Evolutionary conservation across 805 yeast species (phyloP), one percentile per base, ranked within the genome.

Genomic region (Phaffomyces opuntiae): DNA sequence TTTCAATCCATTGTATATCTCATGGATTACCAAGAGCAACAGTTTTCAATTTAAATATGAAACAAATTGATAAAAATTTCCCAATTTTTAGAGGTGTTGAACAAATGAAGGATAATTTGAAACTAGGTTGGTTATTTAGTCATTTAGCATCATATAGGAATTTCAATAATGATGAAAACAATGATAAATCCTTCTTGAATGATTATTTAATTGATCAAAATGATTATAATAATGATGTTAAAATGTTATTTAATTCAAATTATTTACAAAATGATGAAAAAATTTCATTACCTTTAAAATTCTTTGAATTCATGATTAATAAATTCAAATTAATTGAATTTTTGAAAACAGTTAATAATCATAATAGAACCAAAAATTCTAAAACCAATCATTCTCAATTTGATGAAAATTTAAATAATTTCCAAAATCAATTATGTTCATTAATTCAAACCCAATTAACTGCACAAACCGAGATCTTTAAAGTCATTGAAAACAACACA

Each of bases 1-100:
- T 79, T 56, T 66, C 74, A n/a, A 51, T 79, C 19, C 76, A 76
- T 49, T 63, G 78, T 14, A 58, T 80, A 26, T 67, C 75, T 21
- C 78, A 71, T 62, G 85, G 84, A 8, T 60, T 63, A 1, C 77
- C 74, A 21, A 60, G 61, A 45, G 41, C n/a, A 37, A 54, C 63
- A 21, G 57, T 55, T 37, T 55, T 63, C 16, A 40, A 36, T 14
- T 34, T 46, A 38, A 49, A 42, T 38, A 42, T 36, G 29, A 38
- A 34, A 17, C 41, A 52, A 48, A 38, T 61, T 41, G 60, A 60
- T 32, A n/a, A 38, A n/a, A 25, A 55, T 35, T 53, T 49, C 45
- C 55, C 56, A 33, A 26, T 29, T 27, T 51, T 54, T 24, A 44
- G 46, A 16, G 50, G 50, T 36, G 49, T 50, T 40, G 55, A 53